These are phyloP conservation scores for Stephania japonica DNA, from an alignment of 164 flowering plant genomes.

Conservation along the genomic window DNA sequence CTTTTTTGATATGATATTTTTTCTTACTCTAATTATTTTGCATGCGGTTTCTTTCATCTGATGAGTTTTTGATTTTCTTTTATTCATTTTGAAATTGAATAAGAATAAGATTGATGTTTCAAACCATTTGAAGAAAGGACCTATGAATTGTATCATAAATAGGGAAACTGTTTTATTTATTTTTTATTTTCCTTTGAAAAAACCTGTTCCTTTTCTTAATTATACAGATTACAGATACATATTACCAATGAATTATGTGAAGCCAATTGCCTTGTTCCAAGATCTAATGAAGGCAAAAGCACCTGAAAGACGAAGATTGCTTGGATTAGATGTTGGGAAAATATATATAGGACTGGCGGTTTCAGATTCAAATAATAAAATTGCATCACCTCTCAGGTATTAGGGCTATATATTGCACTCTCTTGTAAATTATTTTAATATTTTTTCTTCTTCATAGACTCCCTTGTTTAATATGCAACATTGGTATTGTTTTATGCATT, in stretches of 20 bases:
- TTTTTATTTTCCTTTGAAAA: not conserved
- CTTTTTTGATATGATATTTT: not conserved
- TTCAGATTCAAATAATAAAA: slow-evolving; percentile 52
- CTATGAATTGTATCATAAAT: not conserved
- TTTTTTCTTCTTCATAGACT: not conserved
- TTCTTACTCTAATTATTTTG: not conserved
- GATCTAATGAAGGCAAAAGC: slow-evolving; percentile 33
- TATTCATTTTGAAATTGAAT: not conserved
- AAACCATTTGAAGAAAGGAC: not conserved
- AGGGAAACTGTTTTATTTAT: not conserved
- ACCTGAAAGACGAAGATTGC: slow-evolving; percentile 40
- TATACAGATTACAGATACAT: not conserved
- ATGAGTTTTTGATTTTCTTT: not conserved
- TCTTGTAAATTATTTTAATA: not conserved
- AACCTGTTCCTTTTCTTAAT: not conserved
- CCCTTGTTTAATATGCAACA: not conserved
- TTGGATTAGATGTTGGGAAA: slow-evolving; percentile 85
- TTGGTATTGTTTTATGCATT: not conserved
- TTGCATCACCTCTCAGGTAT: slow-evolving; percentile 75
- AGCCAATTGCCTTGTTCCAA: slow-evolving; percentile 49
- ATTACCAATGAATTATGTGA: slow-evolving; percentile 54
- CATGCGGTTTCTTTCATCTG: not conserved
- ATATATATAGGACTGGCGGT: slow-evolving; percentile 81
- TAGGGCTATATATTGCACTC: not conserved
- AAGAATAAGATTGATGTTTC: not conserved